These are phyloP conservation scores for Alternaria brassicae DNA, from an alignment of 2,329 filamentous ascomycete species.

Conservation along the genomic window DNA sequence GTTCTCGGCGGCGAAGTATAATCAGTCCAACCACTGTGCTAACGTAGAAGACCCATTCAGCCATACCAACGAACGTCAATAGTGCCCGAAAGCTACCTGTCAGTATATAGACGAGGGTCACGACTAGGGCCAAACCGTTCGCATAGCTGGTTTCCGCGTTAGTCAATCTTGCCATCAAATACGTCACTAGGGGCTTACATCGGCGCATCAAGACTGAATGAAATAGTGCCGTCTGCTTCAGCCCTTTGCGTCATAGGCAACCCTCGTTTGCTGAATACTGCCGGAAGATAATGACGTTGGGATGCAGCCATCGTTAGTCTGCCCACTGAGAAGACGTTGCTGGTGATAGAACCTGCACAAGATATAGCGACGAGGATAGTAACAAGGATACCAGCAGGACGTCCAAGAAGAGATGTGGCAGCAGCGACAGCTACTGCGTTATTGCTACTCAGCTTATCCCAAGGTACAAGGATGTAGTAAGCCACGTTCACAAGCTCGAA, in stretches of 20 bases:
- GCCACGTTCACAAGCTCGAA: slow-evolving; percentile 67
- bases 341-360: slow-evolving; percentile 67
- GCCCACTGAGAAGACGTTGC: slow-evolving; percentile 68
- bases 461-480: slow-evolving; percentile 69
- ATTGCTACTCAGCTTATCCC: slow-evolving; percentile 64
- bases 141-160: slow-evolving; percentile 31
- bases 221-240: slow-evolving; percentile 2
- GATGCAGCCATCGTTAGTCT: slow-evolving; percentile 67
- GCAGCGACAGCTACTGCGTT: slow-evolving; percentile 68
- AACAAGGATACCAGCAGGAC: slow-evolving; percentile 60
- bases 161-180: slow-evolving; percentile 18
- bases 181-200: slow-evolving; percentile 28
- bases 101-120: slow-evolving; percentile 64
- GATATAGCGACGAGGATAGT: slow-evolving; percentile 66
- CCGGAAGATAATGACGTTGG: slow-evolving; percentile 46
- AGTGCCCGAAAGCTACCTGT: slow-evolving; percentile 68
- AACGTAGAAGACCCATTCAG: slow-evolving; percentile 68
- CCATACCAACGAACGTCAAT: slow-evolving; percentile 58
- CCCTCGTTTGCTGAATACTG: slow-evolving; percentile 41
- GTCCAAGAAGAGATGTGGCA: slow-evolving; percentile 59
- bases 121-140: slow-evolving; percentile 33
- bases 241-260: slow-evolving; percentile 22
- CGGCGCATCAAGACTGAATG: slow-evolving; percentile 40
- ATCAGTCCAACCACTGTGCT: slow-evolving; percentile 66
- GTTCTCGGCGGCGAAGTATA: slow-evolving; percentile 64